These are phyloP conservation scores for Hortiboletus rubellus DNA, from an alignment of 1,284 basidiomycete species.

Conservation along the genomic window DNA sequence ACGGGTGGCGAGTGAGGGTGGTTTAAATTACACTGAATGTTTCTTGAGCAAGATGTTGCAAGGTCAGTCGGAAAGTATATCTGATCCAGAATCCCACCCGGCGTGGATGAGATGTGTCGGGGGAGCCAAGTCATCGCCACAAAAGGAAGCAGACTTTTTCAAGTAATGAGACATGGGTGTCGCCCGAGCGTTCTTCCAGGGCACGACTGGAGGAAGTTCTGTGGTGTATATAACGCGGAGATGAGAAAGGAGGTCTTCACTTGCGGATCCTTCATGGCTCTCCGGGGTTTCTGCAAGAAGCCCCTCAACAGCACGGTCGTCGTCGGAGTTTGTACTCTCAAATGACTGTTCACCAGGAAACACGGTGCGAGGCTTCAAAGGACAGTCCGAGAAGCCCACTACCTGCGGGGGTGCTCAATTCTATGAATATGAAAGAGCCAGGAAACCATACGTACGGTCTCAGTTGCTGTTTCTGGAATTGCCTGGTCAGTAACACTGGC, in stretches of 20 bases:
- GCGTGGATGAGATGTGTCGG: conserved; percentile 52
- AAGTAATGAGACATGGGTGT: conserved; percentile 40
- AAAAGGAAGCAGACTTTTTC: conserved; percentile 42
- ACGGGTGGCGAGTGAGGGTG: conserved; percentile 7
- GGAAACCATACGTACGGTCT: conserved; percentile 34
- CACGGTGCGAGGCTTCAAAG: conserved; percentile 30
- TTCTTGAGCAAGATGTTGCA: conserved; percentile 7
- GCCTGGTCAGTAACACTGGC: conserved; percentile 21
- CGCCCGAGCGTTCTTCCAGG: conserved; percentile 43
- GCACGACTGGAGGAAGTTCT: conserved; percentile 38
- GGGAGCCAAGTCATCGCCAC: conserved; percentile 38
- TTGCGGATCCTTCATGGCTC: conserved; percentile 31
- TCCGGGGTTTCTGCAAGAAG: conserved; percentile 37
- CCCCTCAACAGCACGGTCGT: conserved; percentile 36
- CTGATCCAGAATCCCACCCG: conserved; percentile 61
- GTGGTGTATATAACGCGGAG: conserved; percentile 39
- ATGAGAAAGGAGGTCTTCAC: conserved; percentile 38
- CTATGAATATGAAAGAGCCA: conserved; percentile 32
- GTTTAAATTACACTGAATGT: conserved; percentile 30
- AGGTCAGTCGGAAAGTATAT: conserved; percentile 38
- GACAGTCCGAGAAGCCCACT: conserved; percentile 28
- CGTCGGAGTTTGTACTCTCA: conserved; percentile 39
- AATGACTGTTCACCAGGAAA: conserved; percentile 36
- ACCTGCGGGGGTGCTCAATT: conserved; percentile 35
- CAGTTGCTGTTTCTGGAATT: conserved; percentile 31